Percentiles rank a stretch among this genome's conserved stretches.
These are phyloP conservation scores for Conidiobolus incongruus DNA, from an alignment of 371 early-diverging fungal genomes.

Conservation along the genomic window DNA sequence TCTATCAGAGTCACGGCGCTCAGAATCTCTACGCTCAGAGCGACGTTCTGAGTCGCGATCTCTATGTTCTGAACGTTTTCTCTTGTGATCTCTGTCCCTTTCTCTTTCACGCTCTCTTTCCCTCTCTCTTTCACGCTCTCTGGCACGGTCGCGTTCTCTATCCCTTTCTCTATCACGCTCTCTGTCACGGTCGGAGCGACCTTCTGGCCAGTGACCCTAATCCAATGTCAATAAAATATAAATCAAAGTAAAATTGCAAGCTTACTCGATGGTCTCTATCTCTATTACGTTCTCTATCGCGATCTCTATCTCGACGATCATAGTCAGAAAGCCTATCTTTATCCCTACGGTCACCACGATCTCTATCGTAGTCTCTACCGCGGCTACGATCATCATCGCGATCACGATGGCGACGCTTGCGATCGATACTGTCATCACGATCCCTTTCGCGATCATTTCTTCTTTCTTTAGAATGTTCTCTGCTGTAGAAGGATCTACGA, in stretches of 20 bases:
- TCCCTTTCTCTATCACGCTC: too few species aligned
- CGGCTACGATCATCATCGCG: slow-evolving; percentile 8
- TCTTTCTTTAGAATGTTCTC: not conserved
- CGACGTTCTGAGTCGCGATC: not conserved
- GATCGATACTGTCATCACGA: not conserved
- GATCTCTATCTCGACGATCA: slow-evolving; percentile 3
- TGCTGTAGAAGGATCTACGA: not conserved
- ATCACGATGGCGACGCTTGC: slow-evolving; percentile 6
- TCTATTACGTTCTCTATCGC: slow-evolving; percentile 6
- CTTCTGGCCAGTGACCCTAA: too few species aligned
- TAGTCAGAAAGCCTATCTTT: not conserved
- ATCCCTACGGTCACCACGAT: slow-evolving; percentile 1
- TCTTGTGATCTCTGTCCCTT: not conserved
- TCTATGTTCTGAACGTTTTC: not conserved
- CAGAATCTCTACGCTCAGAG: not conserved
- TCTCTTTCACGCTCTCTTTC: not conserved
- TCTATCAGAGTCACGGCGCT: not conserved
- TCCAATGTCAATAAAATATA: too few species aligned
- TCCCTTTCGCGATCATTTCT: not conserved
- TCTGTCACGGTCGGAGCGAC: too few species aligned
- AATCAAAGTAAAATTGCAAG: not conserved
- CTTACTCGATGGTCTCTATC: not conserved
- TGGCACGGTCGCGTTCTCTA: not conserved
- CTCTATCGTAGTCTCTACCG: slow-evolving; percentile 1
- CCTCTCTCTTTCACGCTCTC: not conserved